Base-by-base conservation (phyloP, 768 basidiomycete species). In the Trametes meyenii region DNA sequence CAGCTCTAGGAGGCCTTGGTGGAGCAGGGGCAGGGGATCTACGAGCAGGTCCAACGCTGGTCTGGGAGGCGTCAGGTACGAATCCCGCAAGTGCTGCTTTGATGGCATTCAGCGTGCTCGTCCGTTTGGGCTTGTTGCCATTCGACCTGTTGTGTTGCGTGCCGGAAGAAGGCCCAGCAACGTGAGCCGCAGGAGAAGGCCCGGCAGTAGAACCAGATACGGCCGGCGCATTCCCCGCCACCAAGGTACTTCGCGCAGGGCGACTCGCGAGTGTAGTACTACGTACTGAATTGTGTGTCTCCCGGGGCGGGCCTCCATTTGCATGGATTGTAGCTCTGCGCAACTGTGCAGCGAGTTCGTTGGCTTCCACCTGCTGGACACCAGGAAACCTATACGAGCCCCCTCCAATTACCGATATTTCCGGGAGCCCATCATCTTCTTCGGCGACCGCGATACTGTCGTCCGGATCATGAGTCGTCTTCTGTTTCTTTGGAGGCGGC, bases 321-420 rank as follows among this genome's bases (percentile, higher is more conserved):
- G 49, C n/a, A 12, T 3, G 21, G 16, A 29, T 3, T 5, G 13
- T 19, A 16, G 13, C 5, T 2, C 36, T 26, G 13, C 55, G 43
- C 10, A 50, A n/a, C 44, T 60, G 55, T 29, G 55, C 52, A 48
- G 59, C 59, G 24, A 61, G 40, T 19, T 26, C 42, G 21, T 49
- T 49, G 17, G 56, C 50, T 8, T 54, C 49, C n/a, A 40, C 58
- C 58, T 50, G 53, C 38, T 35, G 63, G 61, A 48, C 59, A 51
- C 42, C 66, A 66, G 54, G 66, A 45, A 85, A 65, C 1, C 72
- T 79, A 69, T 88, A 89, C 3, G 82, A 77, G 19, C 88, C 86
- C 69, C 86, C 84, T 4, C 75, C 76, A 33, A 77, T 76, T n/a
- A 89, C 68, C 14, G 83, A 84, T 58, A 90, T 81, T 61, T 89